Base-by-base conservation (phyloP, 331 rosid genomes). In the Arachis monticola region DNA sequence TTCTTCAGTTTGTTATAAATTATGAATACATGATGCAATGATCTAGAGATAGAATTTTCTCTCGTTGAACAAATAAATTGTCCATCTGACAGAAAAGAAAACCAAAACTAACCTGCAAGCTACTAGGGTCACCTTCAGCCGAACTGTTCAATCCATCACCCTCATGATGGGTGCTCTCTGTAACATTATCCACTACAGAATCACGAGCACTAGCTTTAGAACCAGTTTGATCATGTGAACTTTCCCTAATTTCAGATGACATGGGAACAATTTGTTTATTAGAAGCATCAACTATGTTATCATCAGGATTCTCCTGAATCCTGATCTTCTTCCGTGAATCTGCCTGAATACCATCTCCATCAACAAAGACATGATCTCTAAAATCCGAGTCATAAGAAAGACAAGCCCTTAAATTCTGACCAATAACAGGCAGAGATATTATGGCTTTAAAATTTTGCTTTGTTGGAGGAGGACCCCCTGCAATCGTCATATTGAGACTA, bases 391-490 rank as follows among this genome's bases (percentile, higher is more conserved):
- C 92, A 81, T 50, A 56, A 75, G 88, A 90, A 74, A 94, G 76
- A 69, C 90, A 84, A 64, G 96, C 91, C 88, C 97, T 83, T 69
- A 94, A 82, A 84, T 86, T 90, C 80, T 76, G 91, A 79, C 97
- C 97, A 81, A 90, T 84, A 67, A 94, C 83, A 73, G 99, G 97
- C 74, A 92, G 66, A 35, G 92, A 90, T 72, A 92, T 88, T 68
- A 83, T 83, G 72, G 97, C 97, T 83, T 90, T 94, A 67, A 92
- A 94, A 68, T 86, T 87, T 84, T 94, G 99, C 73, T 83, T 83
- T 63, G 96, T 84, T 66, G 99, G 99, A 61, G 92, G 87, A 87
- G 97, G 99, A 6, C 99, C 99, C 85, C 99, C 99, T 5, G 97
- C 99, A 69, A 94, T 94, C 52, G 99, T 94, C 81, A 87, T 79